Evolutionary conservation across 306 rosid species (phyloP).

Genomic region (Spatholobus suberectus): DNA sequence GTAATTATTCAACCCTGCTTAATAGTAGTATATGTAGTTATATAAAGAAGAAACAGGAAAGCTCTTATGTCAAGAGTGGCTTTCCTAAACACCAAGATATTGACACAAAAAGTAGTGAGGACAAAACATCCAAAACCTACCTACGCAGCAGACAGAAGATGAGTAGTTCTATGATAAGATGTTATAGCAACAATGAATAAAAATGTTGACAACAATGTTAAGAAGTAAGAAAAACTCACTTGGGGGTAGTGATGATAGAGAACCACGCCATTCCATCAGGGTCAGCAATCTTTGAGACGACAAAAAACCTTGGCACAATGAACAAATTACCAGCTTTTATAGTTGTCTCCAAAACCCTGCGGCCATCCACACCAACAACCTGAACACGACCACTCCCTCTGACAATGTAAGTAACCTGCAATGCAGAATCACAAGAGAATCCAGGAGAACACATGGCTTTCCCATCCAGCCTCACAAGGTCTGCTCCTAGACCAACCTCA

Average conservation of each 20-base stretch:
- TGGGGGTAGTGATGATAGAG: slow-evolving; percentile 85
- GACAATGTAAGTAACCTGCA: slow-evolving; percentile 84
- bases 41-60: too few species aligned
- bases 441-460: slow-evolving; percentile 87
- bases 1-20: neutral
- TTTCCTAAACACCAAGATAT: too few species aligned
- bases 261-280: slow-evolving; percentile 90
- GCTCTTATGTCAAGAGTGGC: neutral
- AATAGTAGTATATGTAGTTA: neutral
- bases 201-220: neutral
- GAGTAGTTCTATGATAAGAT: neutral
- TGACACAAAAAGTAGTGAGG: neutral
- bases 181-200: neutral
- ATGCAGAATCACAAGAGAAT: slow-evolving; percentile 79
- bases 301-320: slow-evolving; percentile 84
- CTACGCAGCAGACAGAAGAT: neutral
- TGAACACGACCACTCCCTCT: slow-evolving; percentile 79
- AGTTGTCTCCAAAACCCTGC: slow-evolving; percentile 73
- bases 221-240: slow-evolving; percentile 48
- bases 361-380: slow-evolving; percentile 77
- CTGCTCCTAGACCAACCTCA: slow-evolving; percentile 82
- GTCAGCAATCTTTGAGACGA: slow-evolving; percentile 83
- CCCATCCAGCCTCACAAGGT: slow-evolving; percentile 81
- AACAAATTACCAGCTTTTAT: slow-evolving; percentile 77
- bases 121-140: neutral